Percentiles rank a stretch among this genome's conserved stretches.
phyloP scores from a whole-genome alignment of 106 monocot genomes.

The Phalaenopsis equestris region DNA sequence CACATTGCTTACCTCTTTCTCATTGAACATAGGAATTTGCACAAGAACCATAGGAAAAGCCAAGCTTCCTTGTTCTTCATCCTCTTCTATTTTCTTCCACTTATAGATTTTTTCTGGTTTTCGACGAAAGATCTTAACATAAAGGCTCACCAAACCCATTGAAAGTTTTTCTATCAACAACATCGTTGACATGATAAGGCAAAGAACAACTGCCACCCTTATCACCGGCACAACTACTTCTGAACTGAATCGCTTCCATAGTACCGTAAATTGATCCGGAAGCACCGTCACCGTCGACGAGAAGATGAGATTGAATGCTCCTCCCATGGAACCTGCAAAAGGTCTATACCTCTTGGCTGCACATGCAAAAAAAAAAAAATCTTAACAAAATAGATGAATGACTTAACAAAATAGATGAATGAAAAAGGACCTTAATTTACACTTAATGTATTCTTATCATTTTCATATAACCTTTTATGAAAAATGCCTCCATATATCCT shows the following conservation, averaged over 20 bases:
- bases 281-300: not conserved
- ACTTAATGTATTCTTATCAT: not conserved
- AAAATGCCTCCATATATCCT: not conserved
- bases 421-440: not conserved
- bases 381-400: not conserved
- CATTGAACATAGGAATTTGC: constrained; percentile 24
- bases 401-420: not conserved
- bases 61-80: constrained; percentile 26
- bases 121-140: constrained; percentile 28
- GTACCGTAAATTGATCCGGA: not conserved
- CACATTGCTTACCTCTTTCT: constrained; percentile 13
- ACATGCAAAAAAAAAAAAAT: not conserved
- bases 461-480: not conserved
- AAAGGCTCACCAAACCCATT: constrained; percentile 24
- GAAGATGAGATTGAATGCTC: constrained; percentile 5
- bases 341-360: not conserved
- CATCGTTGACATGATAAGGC: constrained; percentile 19
- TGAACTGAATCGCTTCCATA: constrained; percentile 9
- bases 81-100: constrained; percentile 33
- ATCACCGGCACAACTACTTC: constrained; percentile 15
- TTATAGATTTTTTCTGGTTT: constrained; percentile 39
- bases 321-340: not conserved
- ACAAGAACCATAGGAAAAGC: constrained; percentile 28
- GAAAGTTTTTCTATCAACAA: constrained; percentile 19
- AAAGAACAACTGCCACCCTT: constrained; percentile 5